Percentiles rank a stretch among this genome's conserved stretches.
Conservation (phyloP, 2,329 filamentous ascomycete genomes). For the Cytospora chrysosperma region DNA sequence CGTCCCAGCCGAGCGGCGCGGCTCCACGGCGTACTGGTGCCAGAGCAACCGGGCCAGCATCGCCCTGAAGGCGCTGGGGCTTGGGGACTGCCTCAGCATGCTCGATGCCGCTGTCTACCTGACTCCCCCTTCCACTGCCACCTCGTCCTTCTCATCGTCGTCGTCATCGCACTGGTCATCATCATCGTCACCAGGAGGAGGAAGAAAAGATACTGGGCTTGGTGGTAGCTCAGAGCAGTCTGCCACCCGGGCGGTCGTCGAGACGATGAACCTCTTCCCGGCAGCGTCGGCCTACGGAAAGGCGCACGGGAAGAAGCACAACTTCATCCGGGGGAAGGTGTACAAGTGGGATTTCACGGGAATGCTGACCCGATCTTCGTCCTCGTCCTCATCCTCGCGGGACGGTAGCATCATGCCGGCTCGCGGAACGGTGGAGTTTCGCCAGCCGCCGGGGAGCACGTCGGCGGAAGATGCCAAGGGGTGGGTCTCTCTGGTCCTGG, state of each 20-base stretch:
- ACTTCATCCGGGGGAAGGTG: constrained; percentile 40
- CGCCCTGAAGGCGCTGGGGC: constrained; percentile 25
- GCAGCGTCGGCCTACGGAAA: constrained; percentile 33
- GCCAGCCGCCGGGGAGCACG: constrained; percentile 37
- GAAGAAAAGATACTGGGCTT: not conserved
- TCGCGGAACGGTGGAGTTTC: constrained; percentile 38
- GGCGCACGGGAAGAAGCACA: constrained; percentile 32
- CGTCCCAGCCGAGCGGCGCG: constrained; percentile 29
- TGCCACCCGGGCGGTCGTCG: constrained; percentile 27
- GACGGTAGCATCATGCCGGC: not conserved
- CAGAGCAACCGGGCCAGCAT: constrained; percentile 36
- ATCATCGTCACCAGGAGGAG: not conserved
- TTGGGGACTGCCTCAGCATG: constrained; percentile 29
- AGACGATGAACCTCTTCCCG: constrained; percentile 36
- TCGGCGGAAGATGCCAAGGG: constrained; percentile 32
- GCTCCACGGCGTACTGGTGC: constrained; percentile 35
- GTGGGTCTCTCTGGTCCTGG: constrained; percentile 35
- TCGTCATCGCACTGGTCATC: constrained; percentile 16
- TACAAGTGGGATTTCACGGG: constrained; percentile 42
- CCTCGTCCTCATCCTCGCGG: not conserved
- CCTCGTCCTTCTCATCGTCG: constrained; percentile 7
- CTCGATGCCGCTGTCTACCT: constrained; percentile 28
- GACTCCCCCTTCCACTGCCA: not conserved
- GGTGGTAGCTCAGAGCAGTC: not conserved
- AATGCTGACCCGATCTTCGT: constrained; percentile 25